Conservation (phyloP, 2,329 filamentous ascomycete species). For the Shiraia sp. region DNA sequence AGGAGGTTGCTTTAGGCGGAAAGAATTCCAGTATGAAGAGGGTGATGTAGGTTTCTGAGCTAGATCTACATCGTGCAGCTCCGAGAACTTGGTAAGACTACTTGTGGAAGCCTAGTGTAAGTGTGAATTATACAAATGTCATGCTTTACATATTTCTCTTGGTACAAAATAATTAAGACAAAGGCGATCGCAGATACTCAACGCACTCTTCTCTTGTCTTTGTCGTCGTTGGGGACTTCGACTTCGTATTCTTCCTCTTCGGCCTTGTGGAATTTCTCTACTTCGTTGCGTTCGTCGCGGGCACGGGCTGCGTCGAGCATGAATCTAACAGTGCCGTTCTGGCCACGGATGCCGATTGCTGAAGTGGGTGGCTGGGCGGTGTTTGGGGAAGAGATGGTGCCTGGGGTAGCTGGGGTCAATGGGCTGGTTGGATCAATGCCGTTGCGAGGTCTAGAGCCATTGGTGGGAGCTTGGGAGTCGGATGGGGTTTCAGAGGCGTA, state of each 20-base stretch:
- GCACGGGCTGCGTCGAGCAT: conserved; percentile 82
- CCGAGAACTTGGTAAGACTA: no score
- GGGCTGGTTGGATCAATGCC: conserved; percentile 39
- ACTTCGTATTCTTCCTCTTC: conserved; percentile 81
- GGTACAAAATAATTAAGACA: no score
- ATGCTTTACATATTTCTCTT: no score
- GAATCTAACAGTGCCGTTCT: conserved; percentile 81
- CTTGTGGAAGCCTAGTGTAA: no score
- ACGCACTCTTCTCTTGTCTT: conserved; percentile 34
- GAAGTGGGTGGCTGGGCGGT: conserved; percentile 39
- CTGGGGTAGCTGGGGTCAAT: conserved; percentile 51
- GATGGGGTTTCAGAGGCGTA: conserved; percentile 39
- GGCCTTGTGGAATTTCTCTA: conserved; percentile 70
- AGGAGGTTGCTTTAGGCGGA: no score
- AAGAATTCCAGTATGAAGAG: no score
- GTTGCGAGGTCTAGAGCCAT: conserved; percentile 35
- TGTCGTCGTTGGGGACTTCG: conserved; percentile 54
- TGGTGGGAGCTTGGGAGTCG: conserved; percentile 19
- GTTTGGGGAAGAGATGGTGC: conserved; percentile 47
- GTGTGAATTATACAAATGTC: no score
- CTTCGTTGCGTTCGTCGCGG: conserved; percentile 68
- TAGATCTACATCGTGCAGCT: no score
- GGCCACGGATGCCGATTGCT: conserved; percentile 46
- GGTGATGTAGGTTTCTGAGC: no score
- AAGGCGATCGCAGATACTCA: conserved; percentile 19